Evolutionary conservation across 2,329 filamentous ascomycete species (phyloP), one percentile per base, ranked within the genome.

Genomic region (Pseudogymnoascus sp.): DNA sequence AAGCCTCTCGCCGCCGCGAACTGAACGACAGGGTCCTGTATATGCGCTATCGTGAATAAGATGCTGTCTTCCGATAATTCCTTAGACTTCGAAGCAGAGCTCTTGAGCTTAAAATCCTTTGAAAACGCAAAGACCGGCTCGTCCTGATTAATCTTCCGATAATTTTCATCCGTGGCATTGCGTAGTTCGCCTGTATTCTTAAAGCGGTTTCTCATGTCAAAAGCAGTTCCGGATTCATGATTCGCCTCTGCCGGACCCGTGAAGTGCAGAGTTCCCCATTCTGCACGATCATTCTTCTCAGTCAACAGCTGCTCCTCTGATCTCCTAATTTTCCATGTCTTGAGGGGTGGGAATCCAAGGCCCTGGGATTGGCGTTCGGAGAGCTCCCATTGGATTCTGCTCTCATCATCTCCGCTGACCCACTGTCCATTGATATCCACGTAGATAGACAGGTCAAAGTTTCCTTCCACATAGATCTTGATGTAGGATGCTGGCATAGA

Each of bases 201-300:
- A 73, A 95, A 96, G 1, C 81, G 78, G 66, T 85, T 83, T 61
- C 90, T 83, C 21, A 94, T 76, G 7, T 79, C 65, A 2, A 78
- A 80, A 6, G 90, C 89, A 19, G 84, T 85, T 31, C 90, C 91
- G 65, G 83, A 84, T 74, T 93, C 85, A 71, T 92, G 87, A 26
- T 82, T 78, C 16, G 83, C 84, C 70, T 87, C 81, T 66, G 79
- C 77, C 21, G 91, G 89, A 1, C 81, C 90, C 21, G 88, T 88
- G 71, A 95, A 91, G 73, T 90, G 83, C 63, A 95, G 74, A 29
- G 85, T 88, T 3, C 91, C 91, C 91, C 91, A 95, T 81, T 95
- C 91, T 0, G 88, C 83, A 45, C 87, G 87, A 69, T 95, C 91
- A 45, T 76, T 76, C 62, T 81, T 81, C 73, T 95, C 91, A 0